These are phyloP conservation scores for Lactuca sativa DNA, from an alignment of 129 eudicot genomes.

Conservation along the genomic window DNA sequence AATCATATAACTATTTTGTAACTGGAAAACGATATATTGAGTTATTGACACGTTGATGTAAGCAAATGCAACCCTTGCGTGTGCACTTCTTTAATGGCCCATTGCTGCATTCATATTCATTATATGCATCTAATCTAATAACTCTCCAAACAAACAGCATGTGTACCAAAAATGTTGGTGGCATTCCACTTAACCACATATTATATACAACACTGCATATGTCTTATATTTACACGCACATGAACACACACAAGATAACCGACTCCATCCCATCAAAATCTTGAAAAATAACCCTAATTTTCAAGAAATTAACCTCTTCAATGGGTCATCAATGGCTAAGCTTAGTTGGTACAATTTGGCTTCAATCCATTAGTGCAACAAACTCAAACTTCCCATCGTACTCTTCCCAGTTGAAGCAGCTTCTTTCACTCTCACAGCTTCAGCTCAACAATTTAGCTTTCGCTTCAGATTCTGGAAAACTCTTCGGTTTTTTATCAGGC, in stretches of 20 bases:
- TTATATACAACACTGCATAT: constrained; percentile 9
- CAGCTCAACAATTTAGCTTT: constrained; percentile 90
- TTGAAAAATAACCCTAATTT: constrained; percentile 19
- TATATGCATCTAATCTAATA: background rate
- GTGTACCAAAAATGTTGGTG: constrained; percentile 35
- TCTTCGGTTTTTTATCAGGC: constrained; percentile 77
- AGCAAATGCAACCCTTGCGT: constrained; percentile 30
- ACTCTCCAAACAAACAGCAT: constrained; percentile 36
- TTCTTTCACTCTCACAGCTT: constrained; percentile 72
- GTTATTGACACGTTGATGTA: background rate
- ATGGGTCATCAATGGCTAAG: constrained; percentile 84
- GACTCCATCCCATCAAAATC: constrained; percentile 18
- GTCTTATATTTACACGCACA: background rate
- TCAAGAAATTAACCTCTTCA: constrained; percentile 7
- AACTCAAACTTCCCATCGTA: constrained; percentile 87
- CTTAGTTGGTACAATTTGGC: constrained; percentile 74
- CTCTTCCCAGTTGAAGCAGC: constrained; percentile 75
- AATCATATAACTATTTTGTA: too few relatives aligned
- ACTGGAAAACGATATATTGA: background rate
- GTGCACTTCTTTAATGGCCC: constrained; percentile 28
- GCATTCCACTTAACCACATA: constrained; percentile 38
- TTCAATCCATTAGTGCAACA: constrained; percentile 80
- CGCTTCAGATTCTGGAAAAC: constrained; percentile 91
- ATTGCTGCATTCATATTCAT: constrained; percentile 30
- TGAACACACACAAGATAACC: constrained; percentile 4